phyloP scores from a whole-genome alignment of 2,329 filamentous ascomycete genomes.

The Passalora sequoiae region DNA sequence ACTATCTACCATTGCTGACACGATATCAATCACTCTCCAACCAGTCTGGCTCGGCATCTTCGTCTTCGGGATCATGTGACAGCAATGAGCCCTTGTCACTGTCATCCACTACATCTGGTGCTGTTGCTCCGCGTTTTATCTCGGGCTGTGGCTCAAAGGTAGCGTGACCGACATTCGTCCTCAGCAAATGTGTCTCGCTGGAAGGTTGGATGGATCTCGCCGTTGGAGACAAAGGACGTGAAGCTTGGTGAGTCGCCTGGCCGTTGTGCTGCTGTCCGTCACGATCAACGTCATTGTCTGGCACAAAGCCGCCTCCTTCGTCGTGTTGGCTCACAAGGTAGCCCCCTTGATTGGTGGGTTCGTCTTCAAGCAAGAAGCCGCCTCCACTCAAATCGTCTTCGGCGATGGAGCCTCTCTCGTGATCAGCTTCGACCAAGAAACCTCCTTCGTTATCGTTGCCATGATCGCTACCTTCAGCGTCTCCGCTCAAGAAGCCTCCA shows the following conservation, averaged over 20 bases:
- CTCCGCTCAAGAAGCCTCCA: slow-evolving; percentile 21
- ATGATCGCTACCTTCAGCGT: slow-evolving; percentile 7
- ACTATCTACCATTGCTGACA: no score
- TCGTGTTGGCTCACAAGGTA: neutral
- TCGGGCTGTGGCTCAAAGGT: neutral
- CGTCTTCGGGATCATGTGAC: slow-evolving; percentile 60
- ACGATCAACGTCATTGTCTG: slow-evolving; percentile 21
- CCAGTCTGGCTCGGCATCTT: slow-evolving; percentile 62
- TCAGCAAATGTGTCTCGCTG: no score
- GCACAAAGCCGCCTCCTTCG: slow-evolving; percentile 18
- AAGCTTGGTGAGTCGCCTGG: neutral
- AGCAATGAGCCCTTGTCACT: slow-evolving; percentile 49
- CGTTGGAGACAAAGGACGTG: neutral
- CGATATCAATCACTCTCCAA: slow-evolving; percentile 39
- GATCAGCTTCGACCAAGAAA: slow-evolving; percentile 14
- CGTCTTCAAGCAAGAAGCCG: slow-evolving; percentile 16
- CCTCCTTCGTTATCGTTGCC: slow-evolving; percentile 13
- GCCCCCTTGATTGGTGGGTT: slow-evolving; percentile 12
- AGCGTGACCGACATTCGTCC: neutral
- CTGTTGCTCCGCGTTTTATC: slow-evolving; percentile 8
- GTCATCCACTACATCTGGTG: slow-evolving; percentile 17
- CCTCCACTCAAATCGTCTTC: slow-evolving; percentile 11
- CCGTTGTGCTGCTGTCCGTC: no score
- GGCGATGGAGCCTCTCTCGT: slow-evolving; percentile 15
- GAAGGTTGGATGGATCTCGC: neutral